Percentiles rank a stretch among this genome's conserved stretches.
Conservation (phyloP, 2,329 filamentous ascomycete genomes). For the Ascochyta clinopodiicola region DNA sequence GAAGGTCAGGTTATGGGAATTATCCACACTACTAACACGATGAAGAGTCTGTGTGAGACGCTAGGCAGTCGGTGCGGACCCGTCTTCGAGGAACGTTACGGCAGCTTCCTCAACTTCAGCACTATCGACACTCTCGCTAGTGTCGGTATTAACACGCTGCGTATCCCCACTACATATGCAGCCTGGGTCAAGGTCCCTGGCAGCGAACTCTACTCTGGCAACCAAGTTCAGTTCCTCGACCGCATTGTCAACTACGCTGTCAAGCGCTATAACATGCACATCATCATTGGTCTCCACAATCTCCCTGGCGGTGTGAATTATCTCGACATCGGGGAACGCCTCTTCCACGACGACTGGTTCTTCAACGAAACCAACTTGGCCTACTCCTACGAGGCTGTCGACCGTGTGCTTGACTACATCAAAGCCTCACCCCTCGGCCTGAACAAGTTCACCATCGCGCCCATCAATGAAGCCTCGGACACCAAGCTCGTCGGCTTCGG, state of each 20-base stretch:
- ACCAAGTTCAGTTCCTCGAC: constrained; percentile 36
- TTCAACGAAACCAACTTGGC: constrained; percentile 42
- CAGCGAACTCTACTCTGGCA: constrained; percentile 40
- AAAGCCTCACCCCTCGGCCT: constrained; percentile 13
- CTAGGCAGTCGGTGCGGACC: constrained; percentile 37
- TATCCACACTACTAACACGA: not conserved
- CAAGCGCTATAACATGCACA: constrained; percentile 43
- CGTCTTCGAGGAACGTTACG: constrained; percentile 37
- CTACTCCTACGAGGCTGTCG: constrained; percentile 41
- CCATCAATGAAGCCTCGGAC: constrained; percentile 49
- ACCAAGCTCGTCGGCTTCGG: constrained; percentile 39
- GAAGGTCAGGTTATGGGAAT: constrained; percentile 10
- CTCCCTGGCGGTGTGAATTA: constrained; percentile 40
- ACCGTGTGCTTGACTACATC: constrained; percentile 41
- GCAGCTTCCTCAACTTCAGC: constrained; percentile 33
- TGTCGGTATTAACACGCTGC: constrained; percentile 40
- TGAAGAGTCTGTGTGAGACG: constrained; percentile 41
- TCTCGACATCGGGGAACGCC: constrained; percentile 9
- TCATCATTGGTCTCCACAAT: constrained; percentile 44
- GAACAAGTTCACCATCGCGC: constrained; percentile 41
- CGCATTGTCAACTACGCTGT: constrained; percentile 46
- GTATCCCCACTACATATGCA: constrained; percentile 46
- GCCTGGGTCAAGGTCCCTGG: constrained; percentile 46
- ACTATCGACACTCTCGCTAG: constrained; percentile 43
- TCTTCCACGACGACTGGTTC: constrained; percentile 44